Evolutionary conservation across 2,329 filamentous ascomycete species (phyloP).

Genomic region (Fusarium hainanense): DNA sequence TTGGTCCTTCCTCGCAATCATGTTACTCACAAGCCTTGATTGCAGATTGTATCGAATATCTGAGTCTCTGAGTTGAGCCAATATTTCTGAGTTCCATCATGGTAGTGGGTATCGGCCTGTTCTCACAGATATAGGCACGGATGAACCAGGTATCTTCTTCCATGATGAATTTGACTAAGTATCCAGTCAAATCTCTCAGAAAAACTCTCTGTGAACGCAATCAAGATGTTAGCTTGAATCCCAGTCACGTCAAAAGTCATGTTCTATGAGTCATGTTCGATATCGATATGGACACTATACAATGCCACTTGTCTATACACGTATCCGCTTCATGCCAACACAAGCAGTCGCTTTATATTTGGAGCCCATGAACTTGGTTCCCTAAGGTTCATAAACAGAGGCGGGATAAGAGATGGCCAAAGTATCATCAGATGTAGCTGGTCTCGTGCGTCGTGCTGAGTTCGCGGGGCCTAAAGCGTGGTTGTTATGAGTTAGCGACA

Average conservation of each 20-base stretch:
- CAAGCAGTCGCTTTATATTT: fast-evolving
- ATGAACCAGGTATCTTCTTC: neutral
- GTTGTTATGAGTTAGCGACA: neutral
- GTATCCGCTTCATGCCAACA: neutral
- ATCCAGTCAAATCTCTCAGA: neutral
- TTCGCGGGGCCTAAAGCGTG: neutral
- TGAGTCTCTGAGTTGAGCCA: neutral
- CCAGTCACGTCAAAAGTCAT: neutral
- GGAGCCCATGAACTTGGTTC: fast-evolving
- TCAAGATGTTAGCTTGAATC: neutral
- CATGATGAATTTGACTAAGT: too few species aligned
- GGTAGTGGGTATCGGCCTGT: neutral
- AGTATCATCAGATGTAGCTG: neutral
- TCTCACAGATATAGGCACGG: neutral
- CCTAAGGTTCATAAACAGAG: fast-evolving
- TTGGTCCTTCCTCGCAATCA: neutral
- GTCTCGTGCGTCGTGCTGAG: neutral
- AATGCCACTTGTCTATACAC: neutral
- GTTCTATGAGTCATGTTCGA: fast-evolving
- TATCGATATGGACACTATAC: neutral
- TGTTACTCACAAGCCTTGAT: neutral
- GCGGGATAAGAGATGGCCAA: neutral
- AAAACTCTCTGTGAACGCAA: fast-evolving
- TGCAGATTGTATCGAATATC: neutral
- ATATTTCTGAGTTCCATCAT: neutral